Evolutionary conservation across 2,329 filamentous ascomycete species (phyloP).

Genomic region (Diplodia sapinea): DNA sequence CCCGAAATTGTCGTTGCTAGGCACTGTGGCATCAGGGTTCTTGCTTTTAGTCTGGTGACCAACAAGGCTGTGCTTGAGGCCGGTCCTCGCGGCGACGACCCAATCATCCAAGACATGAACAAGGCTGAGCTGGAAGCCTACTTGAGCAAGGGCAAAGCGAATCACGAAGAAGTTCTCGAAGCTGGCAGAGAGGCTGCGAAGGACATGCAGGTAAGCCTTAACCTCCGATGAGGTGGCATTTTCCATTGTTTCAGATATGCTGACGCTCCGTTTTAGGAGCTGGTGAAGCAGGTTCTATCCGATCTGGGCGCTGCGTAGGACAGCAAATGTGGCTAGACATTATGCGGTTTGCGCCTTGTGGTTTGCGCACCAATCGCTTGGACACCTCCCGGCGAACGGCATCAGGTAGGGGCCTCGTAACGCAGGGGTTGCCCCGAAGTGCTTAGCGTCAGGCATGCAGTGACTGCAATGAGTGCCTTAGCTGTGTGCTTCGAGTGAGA

Average conservation of each 20-base stretch:
- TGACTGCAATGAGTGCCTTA: not conserved
- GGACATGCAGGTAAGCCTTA: slow-evolving; percentile 62
- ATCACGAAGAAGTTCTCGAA: slow-evolving; percentile 69
- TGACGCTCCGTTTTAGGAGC: slow-evolving; percentile 38
- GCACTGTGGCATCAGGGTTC: slow-evolving; percentile 66
- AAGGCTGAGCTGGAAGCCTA: slow-evolving; percentile 60
- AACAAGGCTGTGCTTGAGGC: slow-evolving; percentile 67
- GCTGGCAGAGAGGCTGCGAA: slow-evolving; percentile 64
- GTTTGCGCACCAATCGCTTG: not conserved
- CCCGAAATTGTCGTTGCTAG: slow-evolving; percentile 71
- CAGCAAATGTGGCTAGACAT: slow-evolving; percentile 16
- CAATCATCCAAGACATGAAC: slow-evolving; percentile 57
- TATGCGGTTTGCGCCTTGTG: not conserved
- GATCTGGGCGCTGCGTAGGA: slow-evolving; percentile 41
- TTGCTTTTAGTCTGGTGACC: slow-evolving; percentile 70
- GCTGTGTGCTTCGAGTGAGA: slow-evolving; percentile 3
- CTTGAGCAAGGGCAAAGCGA: slow-evolving; percentile 65
- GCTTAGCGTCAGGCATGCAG: slow-evolving; percentile 18
- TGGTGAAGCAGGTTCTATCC: slow-evolving; percentile 55
- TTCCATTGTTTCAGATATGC: slow-evolving; percentile 12
- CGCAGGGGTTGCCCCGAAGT: slow-evolving; percentile 20
- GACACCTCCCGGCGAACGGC: slow-evolving; percentile 10
- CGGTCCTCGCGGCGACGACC: slow-evolving; percentile 63
- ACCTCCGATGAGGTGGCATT: not conserved
- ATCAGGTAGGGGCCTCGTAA: slow-evolving; percentile 12